Conservation (phyloP, 108 stramenopile species). For the Nitzschia sp. region DNA sequence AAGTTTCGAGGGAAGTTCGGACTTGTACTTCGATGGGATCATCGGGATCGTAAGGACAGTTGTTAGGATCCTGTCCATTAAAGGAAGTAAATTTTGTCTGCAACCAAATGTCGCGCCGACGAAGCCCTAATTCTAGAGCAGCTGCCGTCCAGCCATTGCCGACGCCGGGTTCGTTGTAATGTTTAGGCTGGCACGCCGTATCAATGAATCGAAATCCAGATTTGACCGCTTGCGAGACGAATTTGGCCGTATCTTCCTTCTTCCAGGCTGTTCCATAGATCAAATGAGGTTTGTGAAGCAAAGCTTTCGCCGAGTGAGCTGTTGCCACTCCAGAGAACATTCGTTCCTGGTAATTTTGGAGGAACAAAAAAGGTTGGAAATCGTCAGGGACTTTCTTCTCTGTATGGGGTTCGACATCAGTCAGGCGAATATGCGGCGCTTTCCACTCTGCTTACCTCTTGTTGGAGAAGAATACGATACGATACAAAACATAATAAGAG, state of each 20-base stretch:
- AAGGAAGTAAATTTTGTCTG: conserved; percentile 90
- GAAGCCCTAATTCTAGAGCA: conserved; percentile 40
- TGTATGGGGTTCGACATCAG: neutral
- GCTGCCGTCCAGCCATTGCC: conserved; percentile 65
- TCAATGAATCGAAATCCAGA: conserved; percentile 91
- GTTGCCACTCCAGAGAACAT: neutral
- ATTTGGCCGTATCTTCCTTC: conserved; percentile 73
- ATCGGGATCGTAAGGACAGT: conserved; percentile 73
- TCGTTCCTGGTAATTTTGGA: conserved; percentile 1
- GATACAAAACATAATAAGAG: conserved; percentile 5
- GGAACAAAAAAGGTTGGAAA: neutral
- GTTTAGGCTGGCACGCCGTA: conserved; percentile 93
- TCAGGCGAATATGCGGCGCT: neutral
- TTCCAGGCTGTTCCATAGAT: conserved; percentile 94
- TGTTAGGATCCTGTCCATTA: conserved; percentile 81
- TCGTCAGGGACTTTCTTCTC: too few species aligned
- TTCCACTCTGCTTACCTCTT: conserved; percentile 5
- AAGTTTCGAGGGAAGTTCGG: conserved; percentile 49
- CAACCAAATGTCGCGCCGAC: conserved; percentile 71
- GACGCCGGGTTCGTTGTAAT: conserved; percentile 83
- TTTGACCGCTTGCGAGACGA: conserved; percentile 71
- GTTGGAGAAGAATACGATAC: neutral
- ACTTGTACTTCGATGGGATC: conserved; percentile 66
- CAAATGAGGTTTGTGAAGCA: conserved; percentile 37
- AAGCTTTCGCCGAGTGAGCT: conserved; percentile 31